These are phyloP conservation scores for Aureobasidium sp. DNA, from an alignment of 2,329 filamentous ascomycete genomes.

Conservation along the genomic window DNA sequence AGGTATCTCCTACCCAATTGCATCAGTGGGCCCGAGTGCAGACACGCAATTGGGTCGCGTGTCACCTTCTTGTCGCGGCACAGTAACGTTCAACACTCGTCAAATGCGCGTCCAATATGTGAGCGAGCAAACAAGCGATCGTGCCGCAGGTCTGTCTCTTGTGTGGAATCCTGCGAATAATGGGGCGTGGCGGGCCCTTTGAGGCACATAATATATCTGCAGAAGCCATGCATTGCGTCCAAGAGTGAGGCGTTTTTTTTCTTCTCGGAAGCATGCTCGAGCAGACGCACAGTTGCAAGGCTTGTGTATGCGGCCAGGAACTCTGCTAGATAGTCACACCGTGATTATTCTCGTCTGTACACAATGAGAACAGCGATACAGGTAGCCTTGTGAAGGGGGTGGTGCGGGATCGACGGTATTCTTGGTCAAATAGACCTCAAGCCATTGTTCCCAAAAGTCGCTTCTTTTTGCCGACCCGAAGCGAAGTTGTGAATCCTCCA, in stretches of 20 bases:
- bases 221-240: background rate
- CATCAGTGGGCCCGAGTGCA: background rate
- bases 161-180: slow-evolving; percentile 1
- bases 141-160: no score
- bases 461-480: slow-evolving; percentile 5
- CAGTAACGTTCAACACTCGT: no score
- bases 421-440: background rate
- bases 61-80: background rate
- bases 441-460: background rate
- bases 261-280: slow-evolving; percentile 11
- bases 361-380: no score
- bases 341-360: no score
- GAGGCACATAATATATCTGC: slow-evolving; percentile 6
- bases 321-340: no score
- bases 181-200: no score
- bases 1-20: background rate
- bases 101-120: no score
- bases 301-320: background rate
- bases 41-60: slow-evolving; percentile 1
- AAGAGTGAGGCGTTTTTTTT: slow-evolving; percentile 1
- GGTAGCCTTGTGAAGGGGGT: background rate
- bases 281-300: background rate
- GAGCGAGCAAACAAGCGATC: no score
- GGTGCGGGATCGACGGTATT: background rate
- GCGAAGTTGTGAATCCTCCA: background rate